phyloP scores from a whole-genome alignment of 805 yeast genomes.

The Cyberlindnera misumaiensis region DNA sequence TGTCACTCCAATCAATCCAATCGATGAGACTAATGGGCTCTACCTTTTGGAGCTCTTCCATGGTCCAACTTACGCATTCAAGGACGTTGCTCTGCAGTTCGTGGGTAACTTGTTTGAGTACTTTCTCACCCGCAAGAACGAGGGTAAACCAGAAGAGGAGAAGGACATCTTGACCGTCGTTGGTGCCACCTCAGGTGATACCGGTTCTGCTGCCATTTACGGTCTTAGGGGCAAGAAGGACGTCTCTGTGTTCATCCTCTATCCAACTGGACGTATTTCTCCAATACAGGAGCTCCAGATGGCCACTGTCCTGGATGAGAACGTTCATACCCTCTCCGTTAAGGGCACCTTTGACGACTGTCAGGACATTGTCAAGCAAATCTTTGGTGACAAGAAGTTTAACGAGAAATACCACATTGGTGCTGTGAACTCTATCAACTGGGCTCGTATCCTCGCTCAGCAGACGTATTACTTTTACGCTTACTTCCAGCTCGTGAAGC shows the following conservation, averaged over 20 bases:
- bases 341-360: slow-evolving; percentile 98
- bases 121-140: slow-evolving; percentile 73
- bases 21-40: slow-evolving; percentile 50
- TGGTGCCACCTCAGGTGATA: slow-evolving; percentile 98
- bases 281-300: slow-evolving; percentile 98
- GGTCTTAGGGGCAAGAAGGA: slow-evolving; percentile 96
- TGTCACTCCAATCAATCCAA: slow-evolving; percentile 77
- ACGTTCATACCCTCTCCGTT: slow-evolving; percentile 92
- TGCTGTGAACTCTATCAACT: slow-evolving; percentile 96
- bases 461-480: slow-evolving; percentile 94
- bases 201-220: slow-evolving; percentile 98
- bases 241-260: slow-evolving; percentile 92
- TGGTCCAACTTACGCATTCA: slow-evolving; percentile 98
- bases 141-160: slow-evolving; percentile 41
- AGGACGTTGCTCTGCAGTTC: slow-evolving; percentile 97
- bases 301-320: slow-evolving; percentile 91
- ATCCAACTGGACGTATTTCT: slow-evolving; percentile 96
- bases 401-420: slow-evolving; percentile 89
- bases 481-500: slow-evolving; percentile 62
- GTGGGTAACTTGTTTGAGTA: slow-evolving; percentile 95
- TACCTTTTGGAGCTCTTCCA: slow-evolving; percentile 90
- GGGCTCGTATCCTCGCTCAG: slow-evolving; percentile 98
- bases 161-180: slow-evolving; percentile 89
- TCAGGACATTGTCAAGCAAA: slow-evolving; percentile 90
- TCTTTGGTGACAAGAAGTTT: slow-evolving; percentile 85